phyloP scores from a whole-genome alignment of 1,139 yeast species.

The Blastobotrys petasosporus region DNA sequence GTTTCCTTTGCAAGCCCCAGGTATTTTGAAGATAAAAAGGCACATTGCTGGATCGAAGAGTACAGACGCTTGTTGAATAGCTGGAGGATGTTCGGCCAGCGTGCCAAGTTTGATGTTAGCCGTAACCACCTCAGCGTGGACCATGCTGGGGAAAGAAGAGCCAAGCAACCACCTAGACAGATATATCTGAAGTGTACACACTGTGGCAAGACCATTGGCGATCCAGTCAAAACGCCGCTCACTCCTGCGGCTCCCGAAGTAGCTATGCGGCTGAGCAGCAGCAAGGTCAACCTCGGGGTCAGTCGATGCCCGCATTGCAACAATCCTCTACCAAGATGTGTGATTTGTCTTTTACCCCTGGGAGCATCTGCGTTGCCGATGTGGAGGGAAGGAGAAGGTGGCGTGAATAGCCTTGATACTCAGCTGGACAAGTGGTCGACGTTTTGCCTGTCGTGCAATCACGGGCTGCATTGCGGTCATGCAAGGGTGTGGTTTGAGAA shows the following conservation, averaged over 20 bases:
- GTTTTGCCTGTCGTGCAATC: conserved; percentile 84
- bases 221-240: conserved; percentile 3
- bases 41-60: conserved; percentile 69
- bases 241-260: not conserved
- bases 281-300: conserved; percentile 6
- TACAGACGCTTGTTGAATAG: conserved; percentile 68
- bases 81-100: conserved; percentile 70
- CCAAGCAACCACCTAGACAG: conserved; percentile 60
- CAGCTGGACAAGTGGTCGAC: conserved; percentile 58
- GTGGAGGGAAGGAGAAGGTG: conserved; percentile 14
- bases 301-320: conserved; percentile 74
- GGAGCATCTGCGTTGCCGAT: conserved; percentile 59
- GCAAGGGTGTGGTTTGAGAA: conserved; percentile 93
- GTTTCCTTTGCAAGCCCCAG: conserved; percentile 79
- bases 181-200: conserved; percentile 72
- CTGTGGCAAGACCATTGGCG: conserved; percentile 51
- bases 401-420: conserved; percentile 13
- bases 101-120: conserved; percentile 83
- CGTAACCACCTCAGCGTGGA: conserved; percentile 60
- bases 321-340: conserved; percentile 84
- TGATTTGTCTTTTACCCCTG: conserved; percentile 74
- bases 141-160: conserved; percentile 43
- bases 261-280: conserved; percentile 3
- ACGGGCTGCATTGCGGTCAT: conserved; percentile 91
- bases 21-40: conserved; percentile 63